These are phyloP conservation scores for Pseudozyma sp. DNA, from an alignment of 1,284 basidiomycete genomes.

Conservation along the genomic window DNA sequence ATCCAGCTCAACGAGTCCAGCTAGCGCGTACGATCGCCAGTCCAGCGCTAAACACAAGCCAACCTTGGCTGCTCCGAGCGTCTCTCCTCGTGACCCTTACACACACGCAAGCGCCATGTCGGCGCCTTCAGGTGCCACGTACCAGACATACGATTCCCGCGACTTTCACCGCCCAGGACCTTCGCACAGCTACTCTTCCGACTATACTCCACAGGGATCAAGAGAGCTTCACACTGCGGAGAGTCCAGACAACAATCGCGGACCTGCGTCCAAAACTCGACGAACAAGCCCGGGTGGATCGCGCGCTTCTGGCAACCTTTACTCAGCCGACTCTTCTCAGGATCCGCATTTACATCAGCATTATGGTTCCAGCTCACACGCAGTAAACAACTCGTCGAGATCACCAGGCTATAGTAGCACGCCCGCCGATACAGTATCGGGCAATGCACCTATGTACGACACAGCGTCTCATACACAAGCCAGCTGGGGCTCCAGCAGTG, in stretches of 20 bases:
- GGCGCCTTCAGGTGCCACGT: slow-evolving; percentile 10
- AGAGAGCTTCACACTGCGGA: slow-evolving; percentile 10
- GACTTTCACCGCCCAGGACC: slow-evolving; percentile 18
- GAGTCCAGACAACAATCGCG: slow-evolving; percentile 39
- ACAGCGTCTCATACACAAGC: slow-evolving; percentile 8
- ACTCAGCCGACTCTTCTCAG: slow-evolving; percentile 4
- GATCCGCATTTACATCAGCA: neutral
- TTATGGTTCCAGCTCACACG: slow-evolving; percentile 2
- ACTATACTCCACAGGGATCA: slow-evolving; percentile 5
- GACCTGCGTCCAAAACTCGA: slow-evolving; percentile 36
- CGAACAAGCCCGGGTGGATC: slow-evolving; percentile 51
- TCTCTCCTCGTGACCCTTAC: slow-evolving; percentile 11
- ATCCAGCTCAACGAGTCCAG: slow-evolving; percentile 41
- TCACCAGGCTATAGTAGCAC: slow-evolving; percentile 1
- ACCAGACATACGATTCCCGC: slow-evolving; percentile 9
- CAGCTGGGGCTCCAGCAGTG: too few species aligned
- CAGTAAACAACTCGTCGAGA: slow-evolving; percentile 6
- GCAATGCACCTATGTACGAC: neutral
- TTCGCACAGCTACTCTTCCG: slow-evolving; percentile 1
- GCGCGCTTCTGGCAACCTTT: slow-evolving; percentile 32
- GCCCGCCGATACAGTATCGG: too few species aligned
- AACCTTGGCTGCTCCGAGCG: neutral
- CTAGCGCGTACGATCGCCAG: slow-evolving; percentile 28
- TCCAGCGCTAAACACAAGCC: slow-evolving; percentile 6
- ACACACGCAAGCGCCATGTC: slow-evolving; percentile 17